Base-by-base conservation (phyloP, 2,329 filamentous ascomycete species). In the Colletotrichum sidae region DNA sequence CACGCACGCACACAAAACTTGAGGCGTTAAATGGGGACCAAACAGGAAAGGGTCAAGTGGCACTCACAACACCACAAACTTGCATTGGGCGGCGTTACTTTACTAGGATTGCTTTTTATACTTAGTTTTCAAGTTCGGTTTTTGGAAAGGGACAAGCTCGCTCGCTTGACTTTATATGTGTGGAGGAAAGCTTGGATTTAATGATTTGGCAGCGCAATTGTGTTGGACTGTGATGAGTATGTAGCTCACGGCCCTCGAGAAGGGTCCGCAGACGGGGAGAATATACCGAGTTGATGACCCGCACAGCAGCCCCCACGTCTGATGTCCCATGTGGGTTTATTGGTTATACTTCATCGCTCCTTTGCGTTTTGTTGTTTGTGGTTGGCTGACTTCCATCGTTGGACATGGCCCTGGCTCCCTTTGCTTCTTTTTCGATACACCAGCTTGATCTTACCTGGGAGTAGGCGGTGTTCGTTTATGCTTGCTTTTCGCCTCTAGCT, bases 41-140 rank as follows among this genome's bases (percentile, higher is more conserved):
- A 58, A 53, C 51, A 25, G 25, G 25, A 46, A 55, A 39, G 50
- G 45, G 38, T 45, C 44, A 7, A 17, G 50, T 52, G 44, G 50
- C 37, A 17, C 39, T 12, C 44, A 39, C 15, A 34, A 46, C 13
- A 47, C 51, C 56, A 55, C 37, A 49, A 52, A 25, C 25, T 39
- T 55, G 65, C 65, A 67, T 67, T 67, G 61, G 65, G 61, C 60
- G 65, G 65, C 61, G 65, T 67, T 65, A 17, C 47, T 54, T 5
- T 25, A 25, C 4, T 5, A 5, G 44, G 41, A 57, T 38, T 46
- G 35, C 25, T 60, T 41, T 57, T 60, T 38, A 13, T 54, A 25
- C 25, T 15, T 35, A 41, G 38, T 8, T 17, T 17, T 17, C 17
- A 17, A 17, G 17, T 17, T 17, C 2, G 17, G 17, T 17, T 17